Evolutionary conservation across 1,284 basidiomycete genomes (phyloP), one percentile per base, ranked within the genome.

Genomic region (Quambalaria eucalypti): DNA sequence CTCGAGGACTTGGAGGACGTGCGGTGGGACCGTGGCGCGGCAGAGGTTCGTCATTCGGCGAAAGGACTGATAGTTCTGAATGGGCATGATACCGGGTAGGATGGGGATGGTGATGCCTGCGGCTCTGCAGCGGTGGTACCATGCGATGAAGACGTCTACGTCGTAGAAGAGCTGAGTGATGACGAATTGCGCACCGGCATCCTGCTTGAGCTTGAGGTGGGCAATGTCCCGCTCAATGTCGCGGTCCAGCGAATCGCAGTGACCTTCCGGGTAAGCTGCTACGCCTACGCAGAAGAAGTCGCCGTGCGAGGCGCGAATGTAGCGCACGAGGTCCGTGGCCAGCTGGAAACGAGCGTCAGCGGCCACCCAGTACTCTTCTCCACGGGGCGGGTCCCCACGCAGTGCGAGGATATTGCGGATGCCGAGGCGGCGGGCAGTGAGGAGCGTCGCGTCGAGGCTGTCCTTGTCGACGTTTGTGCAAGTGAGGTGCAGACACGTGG

Each of bases 151-250:
- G 29, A 51, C 65, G 25, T 90, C 85, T 31, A 87, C 85, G 68
- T 97, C 92, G 78, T 98, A 99, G 78, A 99, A 99, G 52, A 98
- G 82, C 73, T 99, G 95, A 0, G 95, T 97, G 59, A 98, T 82
- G 64, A 99, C 89, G 76, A 92, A 96, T 62, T 95, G 87, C 1
- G 92, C 91, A 4, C 95, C 95, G 0, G 90, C 90, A 60, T 96
- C 88, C 28, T 97, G 85, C 78, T 98, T 98, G 42, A 82, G 81
- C 77, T 90, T 90, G 57, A 98, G 80, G 67, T 85, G 81, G 2
- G 81, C 77, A 21, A 98, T 80, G 68, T 93, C 87, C n/a, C 79
- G 79, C 50, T 88, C 84, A 60, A 4, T 78, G 76, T 23, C 82
- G 78, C 44, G 81, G 81, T 66, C 90, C 87, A 4, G 85, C 14